These are phyloP conservation scores for Colletotrichum eremochloae DNA, from an alignment of 2,329 filamentous ascomycete species.

Conservation along the genomic window DNA sequence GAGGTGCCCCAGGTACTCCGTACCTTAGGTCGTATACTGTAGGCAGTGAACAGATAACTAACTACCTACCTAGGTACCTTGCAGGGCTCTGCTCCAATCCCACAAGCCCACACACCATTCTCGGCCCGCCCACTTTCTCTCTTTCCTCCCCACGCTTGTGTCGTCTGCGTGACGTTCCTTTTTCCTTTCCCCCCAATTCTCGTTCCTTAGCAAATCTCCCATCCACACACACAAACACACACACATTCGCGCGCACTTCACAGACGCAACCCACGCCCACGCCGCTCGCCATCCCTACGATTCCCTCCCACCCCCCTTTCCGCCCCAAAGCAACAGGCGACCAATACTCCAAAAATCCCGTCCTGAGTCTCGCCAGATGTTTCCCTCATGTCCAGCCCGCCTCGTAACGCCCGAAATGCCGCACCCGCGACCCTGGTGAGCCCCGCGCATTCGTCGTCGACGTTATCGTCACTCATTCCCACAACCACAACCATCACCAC, in stretches of 20 bases:
- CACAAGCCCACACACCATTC: not conserved
- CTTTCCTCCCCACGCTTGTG: constrained; percentile 28
- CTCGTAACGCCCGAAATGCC: constrained; percentile 67
- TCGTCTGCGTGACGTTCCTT: constrained; percentile 28
- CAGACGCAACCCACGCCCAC: constrained; percentile 13
- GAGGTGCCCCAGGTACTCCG: too few relatives aligned
- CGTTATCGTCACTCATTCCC: constrained; percentile 10
- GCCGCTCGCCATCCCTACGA: constrained; percentile 36
- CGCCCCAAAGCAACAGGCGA: constrained; percentile 43
- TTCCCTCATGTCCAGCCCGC: constrained; percentile 69
- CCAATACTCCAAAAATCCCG: constrained; percentile 46
- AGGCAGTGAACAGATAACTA: too few relatives aligned
- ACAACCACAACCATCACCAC: constrained; percentile 3
- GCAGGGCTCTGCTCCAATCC: not conserved
- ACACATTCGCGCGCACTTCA: constrained; percentile 18
- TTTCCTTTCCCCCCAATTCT: constrained; percentile 27
- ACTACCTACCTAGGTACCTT: accelerated
- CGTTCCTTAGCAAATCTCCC: constrained; percentile 20
- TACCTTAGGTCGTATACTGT: too few relatives aligned
- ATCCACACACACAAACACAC: constrained; percentile 19
- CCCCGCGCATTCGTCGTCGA: constrained; percentile 44
- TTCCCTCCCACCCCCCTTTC: constrained; percentile 14
- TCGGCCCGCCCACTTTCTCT: constrained; percentile 30
- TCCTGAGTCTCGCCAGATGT: constrained; percentile 61
- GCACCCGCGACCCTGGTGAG: constrained; percentile 62